Conservation (phyloP, 345 rosid species). For the Populus pruinosa region DNA sequence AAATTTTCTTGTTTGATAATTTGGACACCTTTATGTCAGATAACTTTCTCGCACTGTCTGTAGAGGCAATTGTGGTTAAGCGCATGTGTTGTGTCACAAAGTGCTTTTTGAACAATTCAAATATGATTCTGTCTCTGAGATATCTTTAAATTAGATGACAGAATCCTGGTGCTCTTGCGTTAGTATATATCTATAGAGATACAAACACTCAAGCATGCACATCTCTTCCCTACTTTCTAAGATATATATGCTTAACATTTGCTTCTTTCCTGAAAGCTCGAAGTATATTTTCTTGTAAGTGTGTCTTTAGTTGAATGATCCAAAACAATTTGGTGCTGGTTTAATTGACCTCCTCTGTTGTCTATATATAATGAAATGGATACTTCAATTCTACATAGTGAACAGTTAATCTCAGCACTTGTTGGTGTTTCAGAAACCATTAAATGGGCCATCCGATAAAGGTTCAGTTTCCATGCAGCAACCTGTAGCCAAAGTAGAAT, state of each 20-base stretch:
- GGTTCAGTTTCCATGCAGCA: constrained; percentile 29
- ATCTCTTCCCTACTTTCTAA: not conserved
- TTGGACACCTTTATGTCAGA: not conserved
- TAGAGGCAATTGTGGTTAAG: too few species aligned
- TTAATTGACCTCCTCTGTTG: not conserved
- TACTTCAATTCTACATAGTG: not conserved
- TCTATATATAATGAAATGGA: not conserved
- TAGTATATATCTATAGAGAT: not conserved
- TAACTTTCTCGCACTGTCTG: too few species aligned
- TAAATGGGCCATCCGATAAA: constrained; percentile 33
- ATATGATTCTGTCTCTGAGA: too few species aligned
- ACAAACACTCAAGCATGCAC: not conserved
- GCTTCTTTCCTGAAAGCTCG: not conserved
- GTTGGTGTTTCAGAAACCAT: constrained; percentile 50
- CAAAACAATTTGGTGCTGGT: not conserved
- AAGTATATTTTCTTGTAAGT: not conserved
- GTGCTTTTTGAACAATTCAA: too few species aligned
- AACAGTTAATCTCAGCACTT: not conserved
- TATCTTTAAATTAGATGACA: too few species aligned
- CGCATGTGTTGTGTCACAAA: too few species aligned
- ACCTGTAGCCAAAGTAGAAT: constrained; percentile 42
- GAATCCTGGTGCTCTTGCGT: too few species aligned
- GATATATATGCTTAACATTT: not conserved
- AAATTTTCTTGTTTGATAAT: not conserved
- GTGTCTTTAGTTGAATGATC: not conserved